Percentiles rank a stretch among this genome's conserved stretches.
These are phyloP conservation scores for Phytophthora fragariae DNA, from an alignment of 352 stramenopile genomes.

Conservation along the genomic window DNA sequence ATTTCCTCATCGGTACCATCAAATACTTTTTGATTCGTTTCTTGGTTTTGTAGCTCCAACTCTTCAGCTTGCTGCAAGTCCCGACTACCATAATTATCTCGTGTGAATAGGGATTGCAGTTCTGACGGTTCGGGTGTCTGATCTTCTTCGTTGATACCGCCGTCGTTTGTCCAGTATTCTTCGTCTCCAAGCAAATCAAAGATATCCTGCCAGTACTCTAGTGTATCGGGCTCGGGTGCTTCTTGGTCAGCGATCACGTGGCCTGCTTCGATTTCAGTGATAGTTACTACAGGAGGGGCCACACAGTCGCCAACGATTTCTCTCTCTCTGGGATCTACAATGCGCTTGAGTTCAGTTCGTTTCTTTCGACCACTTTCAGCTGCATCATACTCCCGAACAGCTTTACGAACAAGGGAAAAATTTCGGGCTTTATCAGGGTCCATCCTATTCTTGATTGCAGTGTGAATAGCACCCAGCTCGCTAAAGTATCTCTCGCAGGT, in stretches of 20 bases:
- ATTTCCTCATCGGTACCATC: no score
- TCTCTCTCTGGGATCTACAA: background rate
- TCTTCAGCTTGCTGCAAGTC: no score
- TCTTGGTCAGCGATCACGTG: slow-evolving; percentile 4
- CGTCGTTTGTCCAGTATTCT: no score
- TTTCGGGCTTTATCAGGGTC: slow-evolving; percentile 2
- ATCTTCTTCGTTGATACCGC: no score
- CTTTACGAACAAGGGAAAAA: background rate
- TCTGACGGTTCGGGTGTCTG: no score
- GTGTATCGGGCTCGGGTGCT: background rate
- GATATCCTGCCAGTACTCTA: slow-evolving; percentile 4
- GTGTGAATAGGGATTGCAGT: no score
- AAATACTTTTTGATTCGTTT: no score
- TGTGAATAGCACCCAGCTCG: slow-evolving; percentile 9
- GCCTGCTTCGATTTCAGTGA: background rate
- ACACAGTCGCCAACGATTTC: background rate
- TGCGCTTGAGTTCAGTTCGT: background rate
- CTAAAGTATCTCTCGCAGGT: slow-evolving; percentile 11
- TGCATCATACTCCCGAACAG: background rate
- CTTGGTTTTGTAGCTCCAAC: no score
- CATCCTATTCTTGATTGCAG: slow-evolving; percentile 1
- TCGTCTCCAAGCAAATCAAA: slow-evolving; percentile 3
- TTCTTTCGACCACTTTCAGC: background rate
- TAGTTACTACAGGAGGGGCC: background rate
- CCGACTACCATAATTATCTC: no score